Evolutionary conservation across 305 asterid species (phyloP).

Genomic region (Solanum hybrid): DNA sequence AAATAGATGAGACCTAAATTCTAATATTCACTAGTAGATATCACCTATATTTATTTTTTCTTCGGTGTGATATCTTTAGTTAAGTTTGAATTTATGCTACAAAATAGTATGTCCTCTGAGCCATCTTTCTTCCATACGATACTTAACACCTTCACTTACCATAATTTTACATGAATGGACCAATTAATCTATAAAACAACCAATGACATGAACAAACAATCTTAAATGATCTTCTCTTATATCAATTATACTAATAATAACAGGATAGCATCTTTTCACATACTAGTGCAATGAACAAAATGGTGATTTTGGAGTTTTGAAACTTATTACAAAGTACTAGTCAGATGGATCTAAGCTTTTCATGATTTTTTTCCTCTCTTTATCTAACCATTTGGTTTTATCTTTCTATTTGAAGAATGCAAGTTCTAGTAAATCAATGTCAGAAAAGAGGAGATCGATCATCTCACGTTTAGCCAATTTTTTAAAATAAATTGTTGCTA

Average conservation of each 20-base stretch:
- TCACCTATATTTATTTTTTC: background rate
- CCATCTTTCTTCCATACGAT: too few relatives aligned
- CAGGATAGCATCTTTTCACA: background rate
- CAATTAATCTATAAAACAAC: background rate
- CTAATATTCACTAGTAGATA: too few relatives aligned
- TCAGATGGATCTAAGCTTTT: background rate
- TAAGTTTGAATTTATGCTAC: too few relatives aligned
- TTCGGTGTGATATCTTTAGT: too few relatives aligned
- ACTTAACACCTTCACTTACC: background rate
- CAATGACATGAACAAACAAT: background rate
- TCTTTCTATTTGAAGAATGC: too few relatives aligned
- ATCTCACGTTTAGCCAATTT: background rate
- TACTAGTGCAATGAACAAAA: background rate
- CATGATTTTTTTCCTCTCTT: background rate
- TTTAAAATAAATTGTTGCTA: too few relatives aligned
- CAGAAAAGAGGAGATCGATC: background rate
- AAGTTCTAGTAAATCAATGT: background rate
- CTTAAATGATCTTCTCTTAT: background rate
- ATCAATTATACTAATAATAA: too few relatives aligned
- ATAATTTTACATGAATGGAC: background rate
- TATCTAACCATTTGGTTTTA: background rate
- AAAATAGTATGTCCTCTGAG: too few relatives aligned
- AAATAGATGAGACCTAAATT: background rate
- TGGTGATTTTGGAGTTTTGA: background rate
- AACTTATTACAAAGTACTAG: too few relatives aligned